These are phyloP conservation scores for Penicillium sp. DNA, from an alignment of 2,329 filamentous ascomycete genomes.

Conservation along the genomic window DNA sequence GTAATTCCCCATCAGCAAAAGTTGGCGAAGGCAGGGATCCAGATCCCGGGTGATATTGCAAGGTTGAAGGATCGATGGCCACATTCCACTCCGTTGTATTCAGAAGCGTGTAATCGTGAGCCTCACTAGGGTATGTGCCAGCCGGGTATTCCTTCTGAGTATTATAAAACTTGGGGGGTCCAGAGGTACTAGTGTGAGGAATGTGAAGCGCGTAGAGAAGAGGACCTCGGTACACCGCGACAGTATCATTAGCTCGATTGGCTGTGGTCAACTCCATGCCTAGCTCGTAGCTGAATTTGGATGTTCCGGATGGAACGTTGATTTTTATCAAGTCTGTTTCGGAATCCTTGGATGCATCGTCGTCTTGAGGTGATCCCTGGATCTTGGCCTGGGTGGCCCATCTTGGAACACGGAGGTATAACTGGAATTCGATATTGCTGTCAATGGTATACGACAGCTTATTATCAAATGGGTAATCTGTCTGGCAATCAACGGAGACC, in stretches of 20 bases:
- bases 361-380: conserved; percentile 2
- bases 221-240: conserved; percentile 50
- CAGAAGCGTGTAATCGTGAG: conserved; percentile 42
- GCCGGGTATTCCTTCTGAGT: conserved; percentile 26
- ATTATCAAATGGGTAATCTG: conserved; percentile 55
- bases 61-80: conserved; percentile 38
- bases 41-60: conserved; percentile 34
- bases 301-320: conserved; percentile 12
- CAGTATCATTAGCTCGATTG: conserved; percentile 47
- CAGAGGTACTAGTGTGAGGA: conserved; percentile 30
- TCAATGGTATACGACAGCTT: conserved; percentile 47
- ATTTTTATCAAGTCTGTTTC: conserved; percentile 42
- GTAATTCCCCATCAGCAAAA: conserved; percentile 38
- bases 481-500: conserved; percentile 52
- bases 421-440: conserved; percentile 42
- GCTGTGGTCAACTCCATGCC: conserved; percentile 36
- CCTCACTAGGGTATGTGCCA: conserved; percentile 28
- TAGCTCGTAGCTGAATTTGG: conserved; percentile 43
- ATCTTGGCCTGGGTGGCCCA: conserved; percentile 43
- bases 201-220: conserved; percentile 51
- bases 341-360: conserved; percentile 33
- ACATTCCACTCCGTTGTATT: conserved; percentile 35
- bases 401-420: conserved; percentile 52
- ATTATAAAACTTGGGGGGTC: conserved; percentile 23
- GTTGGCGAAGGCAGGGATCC: conserved; percentile 24